A percentile compares a stretch with the other conserved stretches of the same genome.
Conservation (phyloP, 2,329 filamentous ascomycete genomes). For the Trichoderma afroharzianum region DNA sequence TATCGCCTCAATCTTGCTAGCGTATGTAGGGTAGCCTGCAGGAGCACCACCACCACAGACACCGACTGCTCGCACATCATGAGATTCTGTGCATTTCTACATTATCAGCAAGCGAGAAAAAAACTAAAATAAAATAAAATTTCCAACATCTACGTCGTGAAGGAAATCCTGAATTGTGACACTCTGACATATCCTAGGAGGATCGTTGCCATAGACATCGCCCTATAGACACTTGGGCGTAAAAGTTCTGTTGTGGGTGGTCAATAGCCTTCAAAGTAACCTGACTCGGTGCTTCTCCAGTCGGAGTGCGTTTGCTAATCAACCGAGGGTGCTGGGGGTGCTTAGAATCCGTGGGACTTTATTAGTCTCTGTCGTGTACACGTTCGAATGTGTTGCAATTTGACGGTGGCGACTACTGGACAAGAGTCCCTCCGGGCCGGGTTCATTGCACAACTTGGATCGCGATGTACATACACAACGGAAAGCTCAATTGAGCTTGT, state of each 20-base stretch:
- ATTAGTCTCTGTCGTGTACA: neutral
- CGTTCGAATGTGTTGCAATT: neutral
- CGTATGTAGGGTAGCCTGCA: neutral
- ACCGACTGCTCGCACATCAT: neutral
- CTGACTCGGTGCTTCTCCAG: neutral
- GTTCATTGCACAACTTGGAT: neutral
- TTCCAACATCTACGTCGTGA: too few species aligned
- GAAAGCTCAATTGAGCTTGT: neutral
- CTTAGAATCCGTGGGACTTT: neutral
- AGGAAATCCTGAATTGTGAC: too few species aligned
- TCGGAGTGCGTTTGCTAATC: neutral
- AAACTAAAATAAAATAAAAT: neutral
- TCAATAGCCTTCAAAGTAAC: neutral
- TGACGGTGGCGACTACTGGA: neutral
- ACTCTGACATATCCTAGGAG: too few species aligned
- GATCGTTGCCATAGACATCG: neutral
- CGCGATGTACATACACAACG: neutral
- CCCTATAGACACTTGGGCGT: neutral
- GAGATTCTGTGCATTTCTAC: neutral
- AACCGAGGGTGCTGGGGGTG: neutral
- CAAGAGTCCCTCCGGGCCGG: neutral
- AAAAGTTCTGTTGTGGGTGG: neutral
- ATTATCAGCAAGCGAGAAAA: neutral
- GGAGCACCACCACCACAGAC: neutral
- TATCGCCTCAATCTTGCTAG: neutral